phyloP scores from a whole-genome alignment of 202 grass and related monocot species.

The Sporobolus alterniflorus region DNA sequence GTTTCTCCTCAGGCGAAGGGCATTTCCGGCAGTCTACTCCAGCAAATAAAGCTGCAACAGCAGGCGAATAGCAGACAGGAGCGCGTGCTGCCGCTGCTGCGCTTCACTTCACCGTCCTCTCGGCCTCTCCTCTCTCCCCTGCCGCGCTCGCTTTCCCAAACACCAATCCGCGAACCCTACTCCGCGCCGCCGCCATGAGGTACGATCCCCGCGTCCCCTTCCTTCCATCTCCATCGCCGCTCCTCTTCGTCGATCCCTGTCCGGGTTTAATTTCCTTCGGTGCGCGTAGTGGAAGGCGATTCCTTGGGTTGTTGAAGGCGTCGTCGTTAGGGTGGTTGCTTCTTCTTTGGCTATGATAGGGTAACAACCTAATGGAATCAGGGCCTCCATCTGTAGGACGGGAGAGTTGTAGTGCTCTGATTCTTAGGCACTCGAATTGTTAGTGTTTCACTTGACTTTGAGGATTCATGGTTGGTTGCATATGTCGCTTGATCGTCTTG shows the following conservation, averaged over 20 bases:
- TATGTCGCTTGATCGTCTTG: background rate
- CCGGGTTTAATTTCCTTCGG: background rate
- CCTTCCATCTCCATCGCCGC: background rate
- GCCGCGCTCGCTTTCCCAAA: background rate
- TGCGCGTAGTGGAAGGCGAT: background rate
- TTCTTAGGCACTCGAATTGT: background rate
- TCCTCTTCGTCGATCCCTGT: too few species aligned
- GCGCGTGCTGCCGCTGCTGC: background rate
- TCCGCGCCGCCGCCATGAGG: slow-evolving; percentile 27
- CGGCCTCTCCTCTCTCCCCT: too few species aligned
- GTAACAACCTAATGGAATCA: background rate
- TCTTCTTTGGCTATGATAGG: background rate
- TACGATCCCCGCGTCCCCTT: background rate
- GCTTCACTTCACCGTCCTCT: slow-evolving; percentile 5
- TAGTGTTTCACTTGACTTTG: background rate
- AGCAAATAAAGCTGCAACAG: slow-evolving; percentile 28
- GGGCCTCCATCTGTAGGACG: background rate
- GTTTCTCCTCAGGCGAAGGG: too few species aligned
- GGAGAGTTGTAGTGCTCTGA: background rate
- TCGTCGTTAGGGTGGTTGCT: background rate
- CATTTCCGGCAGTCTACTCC: too few species aligned
- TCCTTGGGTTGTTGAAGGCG: background rate
- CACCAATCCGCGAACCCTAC: slow-evolving; percentile 23
- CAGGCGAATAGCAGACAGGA: background rate
- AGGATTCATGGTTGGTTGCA: background rate